Conservation (phyloP, 2,329 filamentous ascomycete genomes). For the Aciculosporium take region DNA sequence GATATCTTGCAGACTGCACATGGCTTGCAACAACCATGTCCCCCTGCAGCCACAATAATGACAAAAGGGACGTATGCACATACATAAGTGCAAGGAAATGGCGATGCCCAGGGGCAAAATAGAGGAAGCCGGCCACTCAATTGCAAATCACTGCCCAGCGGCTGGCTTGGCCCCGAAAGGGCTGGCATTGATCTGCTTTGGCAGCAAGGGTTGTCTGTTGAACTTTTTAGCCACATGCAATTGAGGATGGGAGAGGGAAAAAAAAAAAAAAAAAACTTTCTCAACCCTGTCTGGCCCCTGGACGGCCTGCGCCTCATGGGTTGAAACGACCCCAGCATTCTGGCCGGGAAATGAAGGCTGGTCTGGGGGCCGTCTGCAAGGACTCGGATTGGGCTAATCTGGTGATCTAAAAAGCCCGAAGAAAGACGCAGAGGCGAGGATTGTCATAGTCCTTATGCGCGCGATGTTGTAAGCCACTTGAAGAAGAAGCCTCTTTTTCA, state of each 20-base stretch:
- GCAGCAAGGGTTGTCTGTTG: background rate
- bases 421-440: no score
- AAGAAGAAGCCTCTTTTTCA: background rate
- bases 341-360: background rate
- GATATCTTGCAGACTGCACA: slow-evolving; percentile 5
- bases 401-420: no score
- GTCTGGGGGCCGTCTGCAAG: background rate
- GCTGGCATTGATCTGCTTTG: background rate
- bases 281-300: background rate
- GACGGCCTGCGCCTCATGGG: slow-evolving; percentile 1
- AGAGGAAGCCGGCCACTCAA: background rate
- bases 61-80: background rate
- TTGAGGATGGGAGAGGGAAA: background rate
- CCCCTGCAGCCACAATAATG: slow-evolving; percentile 3
- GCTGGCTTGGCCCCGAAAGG: background rate
- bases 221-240: slow-evolving; percentile 3
- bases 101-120: background rate
- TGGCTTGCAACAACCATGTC: background rate
- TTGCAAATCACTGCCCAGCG: background rate
- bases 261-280: no score
- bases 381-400: background rate
- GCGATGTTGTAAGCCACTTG: background rate
- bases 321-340: background rate
- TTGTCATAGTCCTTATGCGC: no score
- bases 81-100: no score